These are phyloP conservation scores for Aspergillus sojae DNA, from an alignment of 2,329 filamentous ascomycete genomes.

Conservation along the genomic window DNA sequence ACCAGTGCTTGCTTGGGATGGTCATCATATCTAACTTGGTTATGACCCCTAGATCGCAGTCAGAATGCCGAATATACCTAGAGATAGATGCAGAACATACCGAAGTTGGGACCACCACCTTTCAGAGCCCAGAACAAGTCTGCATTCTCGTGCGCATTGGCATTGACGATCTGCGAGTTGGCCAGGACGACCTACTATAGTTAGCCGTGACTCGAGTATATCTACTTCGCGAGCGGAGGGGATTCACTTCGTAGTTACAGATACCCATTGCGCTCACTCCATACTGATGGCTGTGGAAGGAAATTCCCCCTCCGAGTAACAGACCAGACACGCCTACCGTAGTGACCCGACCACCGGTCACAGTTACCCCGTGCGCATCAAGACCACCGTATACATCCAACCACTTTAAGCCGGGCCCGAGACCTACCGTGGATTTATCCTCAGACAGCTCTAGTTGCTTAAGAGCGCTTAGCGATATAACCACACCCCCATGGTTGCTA, in stretches of 20 bases:
- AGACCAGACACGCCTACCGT: constrained; percentile 51
- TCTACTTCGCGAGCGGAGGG: background rate
- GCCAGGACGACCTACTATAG: constrained; percentile 20
- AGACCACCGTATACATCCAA: constrained; percentile 45
- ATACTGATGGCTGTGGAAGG: constrained; percentile 21
- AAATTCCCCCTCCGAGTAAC: constrained; percentile 42
- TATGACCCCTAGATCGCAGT: constrained; percentile 15
- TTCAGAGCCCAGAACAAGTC: constrained; percentile 38
- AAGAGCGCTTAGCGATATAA: constrained; percentile 53
- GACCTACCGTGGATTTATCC: constrained; percentile 39
- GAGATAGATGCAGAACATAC: constrained; percentile 12
- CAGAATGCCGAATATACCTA: background rate
- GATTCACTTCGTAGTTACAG: constrained; percentile 20
- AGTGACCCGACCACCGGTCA: constrained; percentile 49
- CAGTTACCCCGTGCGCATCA: constrained; percentile 44
- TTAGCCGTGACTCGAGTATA: background rate
- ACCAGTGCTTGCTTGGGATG: constrained; percentile 19
- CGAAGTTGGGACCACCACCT: constrained; percentile 33
- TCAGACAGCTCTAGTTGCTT: constrained; percentile 37
- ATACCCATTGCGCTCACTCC: constrained; percentile 18
- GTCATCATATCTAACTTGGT: constrained; percentile 21
- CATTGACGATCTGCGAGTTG: constrained; percentile 18
- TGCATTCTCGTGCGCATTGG: constrained; percentile 19
- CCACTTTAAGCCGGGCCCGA: constrained; percentile 54
- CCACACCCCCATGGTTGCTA: constrained; percentile 40